phyloP scores from a whole-genome alignment of 2,329 filamentous ascomycete species.

The Diplodia corticola region DNA sequence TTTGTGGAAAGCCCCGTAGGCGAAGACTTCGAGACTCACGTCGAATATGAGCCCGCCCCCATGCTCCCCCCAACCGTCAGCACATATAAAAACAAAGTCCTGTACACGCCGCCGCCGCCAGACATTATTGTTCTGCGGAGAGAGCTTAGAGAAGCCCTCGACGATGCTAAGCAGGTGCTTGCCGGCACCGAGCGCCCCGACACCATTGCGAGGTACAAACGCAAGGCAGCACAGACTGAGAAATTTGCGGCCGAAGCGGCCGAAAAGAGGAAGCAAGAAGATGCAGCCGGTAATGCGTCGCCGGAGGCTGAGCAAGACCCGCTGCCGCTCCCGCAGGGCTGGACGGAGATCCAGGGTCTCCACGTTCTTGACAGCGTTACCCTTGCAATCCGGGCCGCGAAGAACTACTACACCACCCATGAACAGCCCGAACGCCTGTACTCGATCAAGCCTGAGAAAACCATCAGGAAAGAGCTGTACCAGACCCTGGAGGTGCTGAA shows the following conservation, averaged over 20 bases:
- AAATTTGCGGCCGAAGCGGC: slow-evolving; percentile 27
- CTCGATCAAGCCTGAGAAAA: slow-evolving; percentile 81
- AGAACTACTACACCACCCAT: slow-evolving; percentile 94
- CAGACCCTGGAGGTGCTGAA: slow-evolving; percentile 88
- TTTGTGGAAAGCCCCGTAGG: slow-evolving; percentile 55
- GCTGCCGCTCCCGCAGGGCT: slow-evolving; percentile 54
- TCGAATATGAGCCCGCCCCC: slow-evolving; percentile 63
- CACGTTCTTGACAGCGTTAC: slow-evolving; percentile 91
- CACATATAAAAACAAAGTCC: slow-evolving; percentile 86
- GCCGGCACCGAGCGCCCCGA: slow-evolving; percentile 55
- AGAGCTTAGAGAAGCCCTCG: slow-evolving; percentile 66
- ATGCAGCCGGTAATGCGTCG: slow-evolving; percentile 21
- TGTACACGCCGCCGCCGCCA: slow-evolving; percentile 79
- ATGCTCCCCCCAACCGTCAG: slow-evolving; percentile 97
- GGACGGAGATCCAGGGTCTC: slow-evolving; percentile 87
- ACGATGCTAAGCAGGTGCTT: slow-evolving; percentile 68
- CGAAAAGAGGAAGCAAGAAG: slow-evolving; percentile 42
- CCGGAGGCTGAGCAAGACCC: slow-evolving; percentile 35
- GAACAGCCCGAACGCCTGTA: slow-evolving; percentile 83
- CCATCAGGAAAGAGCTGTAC: slow-evolving; percentile 80
- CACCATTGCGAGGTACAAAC: slow-evolving; percentile 23
- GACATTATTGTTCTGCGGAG: slow-evolving; percentile 76
- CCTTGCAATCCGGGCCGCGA: slow-evolving; percentile 90
- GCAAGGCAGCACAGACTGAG: slow-evolving; percentile 21
- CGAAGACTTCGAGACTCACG: slow-evolving; percentile 47